A percentile compares a stretch with the other conserved stretches of the same genome.
These are phyloP conservation scores for Phoenix roebelenii DNA, from an alignment of 176 grass and related monocot genomes.

Conservation along the genomic window DNA sequence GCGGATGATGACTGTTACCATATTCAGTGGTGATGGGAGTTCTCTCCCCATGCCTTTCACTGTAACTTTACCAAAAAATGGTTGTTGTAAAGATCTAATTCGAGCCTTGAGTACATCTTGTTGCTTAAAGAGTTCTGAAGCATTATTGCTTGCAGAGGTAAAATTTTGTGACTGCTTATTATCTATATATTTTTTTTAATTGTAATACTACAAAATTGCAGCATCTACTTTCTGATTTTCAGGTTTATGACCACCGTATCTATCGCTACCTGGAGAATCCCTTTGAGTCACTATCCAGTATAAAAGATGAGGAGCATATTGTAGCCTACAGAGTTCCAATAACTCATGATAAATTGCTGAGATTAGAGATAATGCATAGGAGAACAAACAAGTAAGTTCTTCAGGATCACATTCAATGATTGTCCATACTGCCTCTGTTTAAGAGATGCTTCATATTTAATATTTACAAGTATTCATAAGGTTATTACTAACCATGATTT, in stretches of 20 bases:
- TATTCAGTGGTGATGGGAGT: conserved; percentile 76
- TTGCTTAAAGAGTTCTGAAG: conserved; percentile 58
- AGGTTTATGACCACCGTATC: conserved; percentile 81
- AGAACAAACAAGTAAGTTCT: conserved; percentile 53
- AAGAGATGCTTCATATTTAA: no score
- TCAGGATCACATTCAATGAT: no score
- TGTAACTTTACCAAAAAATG: conserved; percentile 71
- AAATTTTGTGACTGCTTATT: neutral
- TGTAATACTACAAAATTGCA: neutral
- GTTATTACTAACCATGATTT: no score
- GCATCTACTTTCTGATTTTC: conserved; percentile 13
- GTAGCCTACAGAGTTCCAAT: conserved; percentile 78
- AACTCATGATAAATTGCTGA: conserved; percentile 56
- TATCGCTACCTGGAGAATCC: conserved; percentile 52
- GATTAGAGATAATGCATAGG: conserved; percentile 66
- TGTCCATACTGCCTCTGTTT: no score
- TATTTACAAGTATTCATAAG: no score
- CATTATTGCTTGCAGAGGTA: conserved; percentile 88
- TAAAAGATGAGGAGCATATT: conserved; percentile 90
- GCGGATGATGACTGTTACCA: conserved; percentile 71
- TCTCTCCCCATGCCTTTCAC: conserved; percentile 79
- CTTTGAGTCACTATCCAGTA: conserved; percentile 32
- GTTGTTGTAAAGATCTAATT: conserved; percentile 47
- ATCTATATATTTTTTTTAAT: neutral
- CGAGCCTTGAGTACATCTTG: conserved; percentile 52